Evolutionary conservation across 2,329 filamentous ascomycete species (phyloP), one percentile per base, ranked within the genome.

Genomic region (Pseudocercospora cruenta): DNA sequence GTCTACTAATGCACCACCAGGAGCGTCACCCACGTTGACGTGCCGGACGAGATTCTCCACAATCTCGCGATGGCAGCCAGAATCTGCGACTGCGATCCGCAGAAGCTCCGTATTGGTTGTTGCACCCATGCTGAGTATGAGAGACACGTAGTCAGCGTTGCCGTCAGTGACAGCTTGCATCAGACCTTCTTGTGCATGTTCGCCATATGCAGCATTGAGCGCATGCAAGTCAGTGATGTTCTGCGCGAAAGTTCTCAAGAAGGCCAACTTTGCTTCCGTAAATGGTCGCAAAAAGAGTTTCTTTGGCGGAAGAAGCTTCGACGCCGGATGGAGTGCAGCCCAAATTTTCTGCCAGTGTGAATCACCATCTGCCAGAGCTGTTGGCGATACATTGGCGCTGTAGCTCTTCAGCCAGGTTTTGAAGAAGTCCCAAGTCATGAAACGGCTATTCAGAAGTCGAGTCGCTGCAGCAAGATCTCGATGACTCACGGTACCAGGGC

Each of bases 341-440:
- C 72, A 74, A 21, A 66, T 26, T 9, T 31, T 24, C 22, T 31
- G 55, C 58, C 59, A 69, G 21, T 67, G 57, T 51, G n/a, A 7
- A 22, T 54, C 28, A 47, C 39, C 60, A 36, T 19, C 39, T 60
- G 49, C 51, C 51, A 49, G 54, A 21, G 7, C n/a, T 36, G 9
- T 33, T 19, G 51, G 16, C 45, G 21, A 26, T 24, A 36, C 31
- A 3, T 16, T 16, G 28, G 33, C 19, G 21, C 33, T 14, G 14
- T 62, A 62, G 45, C 53, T 59, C 31, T 66, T 36, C n/a, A 75
- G 64, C 73, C 73, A 76, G 8, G 49, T 54, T 24, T 65, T 70
- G 66, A 78, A 78, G 55, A 77, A 72, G 9, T 60, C 55, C 72
- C 73, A 78, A n/a, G 72, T 76, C 69, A 78, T 71, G 71, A 77